Conservation (phyloP, 208 protist species). For the Leishmania braziliensis region DNA sequence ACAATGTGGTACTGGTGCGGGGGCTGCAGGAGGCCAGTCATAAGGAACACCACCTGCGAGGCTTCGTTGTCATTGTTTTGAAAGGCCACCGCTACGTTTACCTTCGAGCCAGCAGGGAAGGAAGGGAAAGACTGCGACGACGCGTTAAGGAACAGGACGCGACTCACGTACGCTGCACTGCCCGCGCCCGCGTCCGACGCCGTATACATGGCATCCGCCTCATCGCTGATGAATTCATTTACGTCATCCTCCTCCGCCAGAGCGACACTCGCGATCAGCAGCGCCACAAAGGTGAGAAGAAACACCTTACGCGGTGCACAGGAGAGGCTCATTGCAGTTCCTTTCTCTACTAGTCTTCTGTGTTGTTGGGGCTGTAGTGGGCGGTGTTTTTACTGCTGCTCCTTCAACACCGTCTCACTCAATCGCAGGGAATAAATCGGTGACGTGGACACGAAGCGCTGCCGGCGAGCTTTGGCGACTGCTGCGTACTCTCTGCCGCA, state of each 20-base stretch:
- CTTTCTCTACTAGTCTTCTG: background rate
- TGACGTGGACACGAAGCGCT: background rate
- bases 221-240: background rate
- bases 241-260: slow-evolving; percentile 15
- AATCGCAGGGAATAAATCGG: background rate
- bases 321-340: background rate
- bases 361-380: too few relatives aligned
- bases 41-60: slow-evolving; percentile 56
- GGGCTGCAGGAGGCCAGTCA: slow-evolving; percentile 59
- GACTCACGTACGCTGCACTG: slow-evolving; percentile 22
- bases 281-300: slow-evolving; percentile 20
- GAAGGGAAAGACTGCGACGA: slow-evolving; percentile 40
- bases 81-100: slow-evolving; percentile 62
- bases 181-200: slow-evolving; percentile 12
- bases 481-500: background rate
- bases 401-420: background rate
- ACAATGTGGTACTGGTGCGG: slow-evolving; percentile 39
- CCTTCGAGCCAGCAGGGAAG: slow-evolving; percentile 52
- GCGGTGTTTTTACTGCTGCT: background rate
- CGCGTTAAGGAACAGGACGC: slow-evolving; percentile 65
- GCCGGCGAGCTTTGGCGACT: background rate
- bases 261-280: slow-evolving; percentile 20
- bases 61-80: slow-evolving; percentile 54
- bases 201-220: slow-evolving; percentile 41
- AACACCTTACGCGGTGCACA: slow-evolving; percentile 20